phyloP scores from a whole-genome alignment of 331 rosid genomes.

The Rosa hybrid region DNA sequence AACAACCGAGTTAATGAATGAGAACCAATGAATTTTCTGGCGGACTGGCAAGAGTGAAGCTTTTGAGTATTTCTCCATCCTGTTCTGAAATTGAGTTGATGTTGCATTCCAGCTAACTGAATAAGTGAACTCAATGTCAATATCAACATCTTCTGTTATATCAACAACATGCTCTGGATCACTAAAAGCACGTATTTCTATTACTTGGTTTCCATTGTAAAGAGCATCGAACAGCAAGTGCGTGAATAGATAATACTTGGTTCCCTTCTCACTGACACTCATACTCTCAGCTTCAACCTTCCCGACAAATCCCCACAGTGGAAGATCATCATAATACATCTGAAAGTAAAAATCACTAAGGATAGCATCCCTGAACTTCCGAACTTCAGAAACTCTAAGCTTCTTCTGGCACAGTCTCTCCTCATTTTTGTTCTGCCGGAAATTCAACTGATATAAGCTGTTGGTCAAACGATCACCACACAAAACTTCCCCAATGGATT shows the following conservation, averaged over 20 bases:
- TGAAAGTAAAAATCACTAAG: conserved; percentile 70
- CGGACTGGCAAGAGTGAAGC: conserved; percentile 58
- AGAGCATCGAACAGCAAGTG: conserved; percentile 69
- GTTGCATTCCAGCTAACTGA: conserved; percentile 73
- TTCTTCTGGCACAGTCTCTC: conserved; percentile 55
- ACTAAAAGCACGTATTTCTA: conserved; percentile 64
- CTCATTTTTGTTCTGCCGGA: conserved; percentile 44
- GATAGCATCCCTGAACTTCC: conserved; percentile 60
- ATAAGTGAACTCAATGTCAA: conserved; percentile 70
- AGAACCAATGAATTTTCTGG: conserved; percentile 80
- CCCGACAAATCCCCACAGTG: conserved; percentile 83
- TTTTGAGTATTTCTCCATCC: conserved; percentile 68
- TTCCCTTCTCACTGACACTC: conserved; percentile 41
- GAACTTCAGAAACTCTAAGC: conserved; percentile 59
- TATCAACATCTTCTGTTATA: conserved; percentile 59
- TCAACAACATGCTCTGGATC: conserved; percentile 66
- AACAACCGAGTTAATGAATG: conserved; percentile 68
- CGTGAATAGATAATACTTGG: conserved; percentile 58
- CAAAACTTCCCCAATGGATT: conserved; percentile 83
- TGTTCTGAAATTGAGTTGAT: conserved; percentile 50
- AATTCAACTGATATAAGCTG: conserved; percentile 59
- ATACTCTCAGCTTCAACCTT: conserved; percentile 59
- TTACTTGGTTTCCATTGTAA: conserved; percentile 56
- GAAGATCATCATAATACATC: conserved; percentile 89
- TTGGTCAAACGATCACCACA: conserved; percentile 78